phyloP scores from a whole-genome alignment of 2,329 filamentous ascomycete species.

The Phaeomoniella chlamydospora region DNA sequence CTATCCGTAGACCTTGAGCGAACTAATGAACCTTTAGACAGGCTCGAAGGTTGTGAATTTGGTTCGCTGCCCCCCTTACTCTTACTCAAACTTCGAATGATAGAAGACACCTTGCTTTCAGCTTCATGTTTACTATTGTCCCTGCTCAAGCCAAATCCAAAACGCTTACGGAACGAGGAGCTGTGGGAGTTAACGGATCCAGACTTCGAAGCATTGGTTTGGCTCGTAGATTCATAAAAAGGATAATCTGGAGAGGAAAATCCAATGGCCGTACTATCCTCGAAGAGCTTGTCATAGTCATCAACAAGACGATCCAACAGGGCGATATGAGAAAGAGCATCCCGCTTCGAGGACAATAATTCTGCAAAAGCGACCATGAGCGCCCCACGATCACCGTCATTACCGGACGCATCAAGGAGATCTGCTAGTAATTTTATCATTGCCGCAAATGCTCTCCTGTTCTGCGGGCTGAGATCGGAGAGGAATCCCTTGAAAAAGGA shows the following conservation, averaged over 20 bases:
- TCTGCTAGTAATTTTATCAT: conserved; percentile 78
- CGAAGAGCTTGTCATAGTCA: conserved; percentile 79
- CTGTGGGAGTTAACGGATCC: conserved; percentile 74
- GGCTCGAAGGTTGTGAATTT: conserved; percentile 39
- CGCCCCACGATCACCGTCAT: conserved; percentile 79
- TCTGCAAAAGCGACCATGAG: conserved; percentile 82
- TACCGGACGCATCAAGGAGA: conserved; percentile 75
- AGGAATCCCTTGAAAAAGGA: conserved; percentile 40
- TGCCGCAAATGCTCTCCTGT: conserved; percentile 62
- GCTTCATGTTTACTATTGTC: conserved; percentile 64
- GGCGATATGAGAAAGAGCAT: conserved; percentile 72
- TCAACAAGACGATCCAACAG: conserved; percentile 78
- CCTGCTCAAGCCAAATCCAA: conserved; percentile 65
- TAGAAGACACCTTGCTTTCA: conserved; percentile 56
- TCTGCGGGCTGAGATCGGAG: conserved; percentile 40
- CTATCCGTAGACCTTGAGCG: conserved; percentile 69
- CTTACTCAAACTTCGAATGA: conserved; percentile 84
- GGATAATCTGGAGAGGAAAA: conserved; percentile 25
- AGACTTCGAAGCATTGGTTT: conserved; percentile 46
- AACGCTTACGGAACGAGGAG: conserved; percentile 71
- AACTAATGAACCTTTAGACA: conserved; percentile 52
- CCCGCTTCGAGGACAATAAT: conserved; percentile 62
- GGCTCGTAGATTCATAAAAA: conserved; percentile 43
- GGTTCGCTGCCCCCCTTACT: conserved; percentile 45
- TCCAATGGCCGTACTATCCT: conserved; percentile 38